Percentiles rank a stretch among this genome's conserved stretches.
These are phyloP conservation scores for Solanum pimpinellifolium DNA, from an alignment of 257 asterid species.

Conservation along the genomic window DNA sequence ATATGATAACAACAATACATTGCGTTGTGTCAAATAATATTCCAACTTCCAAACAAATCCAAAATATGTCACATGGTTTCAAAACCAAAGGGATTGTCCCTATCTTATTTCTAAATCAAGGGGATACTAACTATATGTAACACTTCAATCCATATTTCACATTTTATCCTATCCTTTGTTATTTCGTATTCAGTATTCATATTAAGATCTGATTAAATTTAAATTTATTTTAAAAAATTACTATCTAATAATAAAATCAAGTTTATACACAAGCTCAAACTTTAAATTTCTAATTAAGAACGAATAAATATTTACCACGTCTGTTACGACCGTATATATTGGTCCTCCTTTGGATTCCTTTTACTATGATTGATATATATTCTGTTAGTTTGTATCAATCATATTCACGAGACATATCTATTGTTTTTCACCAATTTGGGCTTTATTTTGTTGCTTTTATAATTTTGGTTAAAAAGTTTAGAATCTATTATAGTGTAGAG, in stretches of 20 bases:
- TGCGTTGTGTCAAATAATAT: constrained; percentile 5
- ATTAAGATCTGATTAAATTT: background rate
- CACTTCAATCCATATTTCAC: background rate
- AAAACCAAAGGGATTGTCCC: background rate
- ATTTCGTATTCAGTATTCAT: background rate
- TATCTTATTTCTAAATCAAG: background rate
- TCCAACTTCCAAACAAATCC: constrained; percentile 5
- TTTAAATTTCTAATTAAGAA: background rate
- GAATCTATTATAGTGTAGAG: background rate
- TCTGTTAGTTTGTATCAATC: background rate
- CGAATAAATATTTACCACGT: background rate
- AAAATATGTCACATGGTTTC: constrained; percentile 34
- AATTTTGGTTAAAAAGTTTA: background rate
- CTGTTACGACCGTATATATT: background rate
- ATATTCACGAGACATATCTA: background rate
- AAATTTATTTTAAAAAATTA: fast-evolving
- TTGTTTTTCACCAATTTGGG: background rate
- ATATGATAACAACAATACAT: constrained; percentile 19
- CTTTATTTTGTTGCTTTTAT: background rate
- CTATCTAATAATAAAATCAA: background rate
- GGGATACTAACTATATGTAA: background rate
- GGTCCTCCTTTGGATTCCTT: background rate
- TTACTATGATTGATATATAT: background rate
- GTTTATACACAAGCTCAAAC: fast-evolving
- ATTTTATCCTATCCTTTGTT: background rate